phyloP scores from a whole-genome alignment of 208 protist species.

The Trypanosoma rangeli region DNA sequence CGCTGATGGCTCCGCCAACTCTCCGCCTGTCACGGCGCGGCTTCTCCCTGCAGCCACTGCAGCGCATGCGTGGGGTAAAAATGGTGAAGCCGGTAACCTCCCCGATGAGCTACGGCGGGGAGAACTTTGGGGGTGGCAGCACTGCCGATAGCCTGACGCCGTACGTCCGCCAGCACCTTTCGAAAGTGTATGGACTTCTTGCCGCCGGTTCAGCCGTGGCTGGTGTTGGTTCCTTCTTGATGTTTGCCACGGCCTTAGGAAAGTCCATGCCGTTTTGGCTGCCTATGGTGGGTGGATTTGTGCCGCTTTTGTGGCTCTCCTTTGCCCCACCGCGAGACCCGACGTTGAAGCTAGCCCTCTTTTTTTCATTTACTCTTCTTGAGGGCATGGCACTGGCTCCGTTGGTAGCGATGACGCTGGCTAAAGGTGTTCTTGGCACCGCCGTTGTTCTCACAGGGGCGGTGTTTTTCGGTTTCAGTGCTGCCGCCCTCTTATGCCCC shows the following conservation, averaged over 20 bases:
- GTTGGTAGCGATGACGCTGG: conserved; percentile 63
- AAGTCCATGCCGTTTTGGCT: conserved; percentile 77
- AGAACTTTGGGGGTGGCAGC: conserved; percentile 34
- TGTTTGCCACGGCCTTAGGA: conserved; percentile 80
- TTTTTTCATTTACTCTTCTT: conserved; percentile 78
- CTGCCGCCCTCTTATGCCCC: conserved; percentile 77
- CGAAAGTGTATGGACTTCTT: conserved; percentile 80
- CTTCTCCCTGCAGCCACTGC: conserved; percentile 19
- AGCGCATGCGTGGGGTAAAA: conserved; percentile 20
- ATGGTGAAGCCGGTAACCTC: conserved; percentile 37
- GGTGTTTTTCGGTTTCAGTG: conserved; percentile 86
- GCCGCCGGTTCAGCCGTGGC: conserved; percentile 37
- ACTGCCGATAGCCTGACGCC: conserved; percentile 77
- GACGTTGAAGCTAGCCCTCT: conserved; percentile 67
- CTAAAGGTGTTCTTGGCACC: conserved; percentile 80
- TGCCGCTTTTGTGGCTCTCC: conserved; percentile 83
- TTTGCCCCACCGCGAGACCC: conserved; percentile 79
- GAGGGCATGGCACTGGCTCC: conserved; percentile 85
- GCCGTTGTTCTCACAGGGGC: conserved; percentile 80
- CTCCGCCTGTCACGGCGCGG: conserved; percentile 13
- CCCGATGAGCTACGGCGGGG: conserved; percentile 47
- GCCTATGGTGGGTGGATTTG: conserved; percentile 82
- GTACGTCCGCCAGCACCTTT: conserved; percentile 81
- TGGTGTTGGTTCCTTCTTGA: conserved; percentile 60
- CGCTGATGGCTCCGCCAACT: neutral